Base-by-base conservation (phyloP, 345 rosid genomes). In the Ceriops tagal region DNA sequence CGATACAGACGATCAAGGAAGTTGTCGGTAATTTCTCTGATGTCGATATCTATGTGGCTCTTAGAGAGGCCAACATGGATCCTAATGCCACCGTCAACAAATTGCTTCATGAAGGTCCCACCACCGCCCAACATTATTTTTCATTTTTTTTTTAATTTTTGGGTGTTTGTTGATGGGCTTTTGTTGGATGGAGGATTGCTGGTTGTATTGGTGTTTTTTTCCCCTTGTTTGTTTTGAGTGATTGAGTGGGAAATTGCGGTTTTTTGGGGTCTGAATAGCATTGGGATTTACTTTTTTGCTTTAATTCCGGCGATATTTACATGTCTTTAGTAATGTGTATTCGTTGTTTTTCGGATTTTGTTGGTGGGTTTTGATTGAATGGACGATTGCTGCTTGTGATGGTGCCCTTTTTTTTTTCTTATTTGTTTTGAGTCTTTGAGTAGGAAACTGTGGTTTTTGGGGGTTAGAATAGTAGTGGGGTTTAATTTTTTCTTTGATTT, bases 11-110 rank as follows among this genome's bases (percentile, higher is more conserved):
- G 31, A 90, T 93, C 39, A 90, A 86, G 71, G 98, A 93, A 73
- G 80, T 93, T 21, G 86, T 90, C 21, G 88, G 90, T 37, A 79
- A 84, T 79, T 92, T 86, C 80, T 83, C 98, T 61, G 97, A 93
- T 28, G 80, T 80, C 59, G 97, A 90, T 73, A 86, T 93, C 32
- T 84, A 86, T 56, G 70, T 65, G 65, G 86, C 85, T 51, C 86
- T 90, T 71, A 85, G 87, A 78, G 98, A 91, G 71, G 68, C 79
- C 61, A 65, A 82, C 75, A 93, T 93, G 98, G 92, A 93, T 70
- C 91, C 96, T 70, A 84, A 87, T 72, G 97, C 86, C 66, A 86
- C 93, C 57, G 77, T 84, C 62, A 92, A 89, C 74, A 93, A 77
- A 27, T 80, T 93, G 82, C 92, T 93, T 46, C 68, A 79, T 71